Conservation (phyloP, 2,329 filamentous ascomycete genomes). For the Colletotrichum acutatum region DNA sequence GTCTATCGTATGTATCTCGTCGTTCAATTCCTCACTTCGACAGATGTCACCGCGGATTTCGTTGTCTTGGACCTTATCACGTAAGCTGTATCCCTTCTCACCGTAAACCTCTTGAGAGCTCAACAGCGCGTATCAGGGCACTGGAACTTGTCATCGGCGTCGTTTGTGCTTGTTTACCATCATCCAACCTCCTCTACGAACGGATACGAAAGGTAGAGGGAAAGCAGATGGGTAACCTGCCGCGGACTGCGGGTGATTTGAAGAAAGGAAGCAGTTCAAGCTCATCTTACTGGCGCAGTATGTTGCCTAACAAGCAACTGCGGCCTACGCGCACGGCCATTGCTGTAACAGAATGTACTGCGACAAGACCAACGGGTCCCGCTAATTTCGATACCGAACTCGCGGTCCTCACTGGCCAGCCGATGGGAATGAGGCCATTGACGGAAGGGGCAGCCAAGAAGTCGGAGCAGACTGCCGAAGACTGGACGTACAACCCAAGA, state of each 20-base stretch:
- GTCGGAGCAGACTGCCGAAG: not conserved
- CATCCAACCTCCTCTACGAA: constrained; percentile 35
- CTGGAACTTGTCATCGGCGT: constrained; percentile 37
- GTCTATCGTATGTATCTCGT: constrained; percentile 41
- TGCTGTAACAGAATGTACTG: not conserved
- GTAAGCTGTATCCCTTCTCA: not conserved
- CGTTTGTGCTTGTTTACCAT: constrained; percentile 36
- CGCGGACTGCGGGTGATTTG: not conserved
- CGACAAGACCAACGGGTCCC: not conserved
- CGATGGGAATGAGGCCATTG: not conserved
- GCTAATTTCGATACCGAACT: constrained; percentile 29
- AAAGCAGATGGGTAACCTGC: not conserved
- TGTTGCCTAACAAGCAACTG: constrained; percentile 10
- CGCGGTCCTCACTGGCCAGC: constrained; percentile 11
- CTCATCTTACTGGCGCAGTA: constrained; percentile 22
- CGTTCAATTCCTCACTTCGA: constrained; percentile 38
- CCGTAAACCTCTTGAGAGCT: fast-evolving
- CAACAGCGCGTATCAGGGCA: not conserved
- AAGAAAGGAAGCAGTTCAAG: not conserved
- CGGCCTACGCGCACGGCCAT: not conserved
- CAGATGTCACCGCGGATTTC: constrained; percentile 41
- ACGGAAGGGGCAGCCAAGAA: not conserved
- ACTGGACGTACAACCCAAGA: not conserved
- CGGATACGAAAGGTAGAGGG: not conserved
- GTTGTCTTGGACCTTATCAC: constrained; percentile 33